Conservation (phyloP, 768 basidiomycete species). For the Suillus clintonianus region DNA sequence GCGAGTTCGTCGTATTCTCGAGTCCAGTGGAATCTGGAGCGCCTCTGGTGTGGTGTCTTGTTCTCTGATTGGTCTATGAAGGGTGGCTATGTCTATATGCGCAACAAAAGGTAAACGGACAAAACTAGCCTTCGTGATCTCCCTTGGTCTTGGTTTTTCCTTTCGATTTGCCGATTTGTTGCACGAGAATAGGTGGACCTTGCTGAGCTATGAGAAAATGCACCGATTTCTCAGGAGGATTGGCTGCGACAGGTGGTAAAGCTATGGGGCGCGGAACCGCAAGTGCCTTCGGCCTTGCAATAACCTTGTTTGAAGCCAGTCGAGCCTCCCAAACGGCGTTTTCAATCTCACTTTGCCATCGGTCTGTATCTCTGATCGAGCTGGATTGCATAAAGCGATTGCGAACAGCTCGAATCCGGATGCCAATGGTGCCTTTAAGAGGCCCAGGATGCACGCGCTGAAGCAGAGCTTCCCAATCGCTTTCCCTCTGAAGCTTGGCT, state of each 20-base stretch:
- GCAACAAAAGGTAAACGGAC: conserved; percentile 1
- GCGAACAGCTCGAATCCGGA: conserved; percentile 57
- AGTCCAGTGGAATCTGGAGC: conserved; percentile 82
- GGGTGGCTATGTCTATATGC: not conserved
- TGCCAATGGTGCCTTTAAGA: conserved; percentile 46
- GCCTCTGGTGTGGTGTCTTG: conserved; percentile 33
- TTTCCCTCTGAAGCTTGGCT: conserved; percentile 56
- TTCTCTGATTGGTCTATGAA: conserved; percentile 5
- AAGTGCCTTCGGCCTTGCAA: conserved; percentile 35
- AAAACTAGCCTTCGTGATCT: conserved; percentile 30
- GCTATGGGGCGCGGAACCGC: conserved; percentile 5
- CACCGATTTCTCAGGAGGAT: conserved; percentile 52
- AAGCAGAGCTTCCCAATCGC: conserved; percentile 66
- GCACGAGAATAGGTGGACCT: conserved; percentile 42
- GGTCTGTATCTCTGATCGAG: conserved; percentile 46
- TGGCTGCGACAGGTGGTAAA: conserved; percentile 43
- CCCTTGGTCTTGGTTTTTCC: conserved; percentile 33
- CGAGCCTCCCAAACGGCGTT: conserved; percentile 58
- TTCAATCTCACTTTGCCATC: conserved; percentile 66
- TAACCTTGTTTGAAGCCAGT: conserved; percentile 46
- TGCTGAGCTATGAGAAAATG: conserved; percentile 53
- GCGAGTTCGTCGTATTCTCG: conserved; percentile 87
- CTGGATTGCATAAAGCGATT: conserved; percentile 60
- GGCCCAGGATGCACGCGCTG: conserved; percentile 53
- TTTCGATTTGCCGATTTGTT: conserved; percentile 33